Evolutionary conservation across 352 stramenopile genomes (phyloP).

Genomic region (Pythium brachiatum): DNA sequence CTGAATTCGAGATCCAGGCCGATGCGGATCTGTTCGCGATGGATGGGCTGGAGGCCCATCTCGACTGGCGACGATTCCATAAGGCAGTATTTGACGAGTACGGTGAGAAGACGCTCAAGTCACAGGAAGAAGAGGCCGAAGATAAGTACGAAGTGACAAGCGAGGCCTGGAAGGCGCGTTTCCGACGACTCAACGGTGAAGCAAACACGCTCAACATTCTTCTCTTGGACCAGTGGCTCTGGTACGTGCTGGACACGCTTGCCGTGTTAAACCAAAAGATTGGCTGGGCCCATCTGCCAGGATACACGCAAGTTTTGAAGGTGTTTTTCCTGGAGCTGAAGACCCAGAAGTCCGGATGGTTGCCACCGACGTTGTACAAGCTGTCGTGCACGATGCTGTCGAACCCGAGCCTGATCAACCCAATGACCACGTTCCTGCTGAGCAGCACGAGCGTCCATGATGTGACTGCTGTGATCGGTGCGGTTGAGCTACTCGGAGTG

Average conservation of each 20-base stretch:
- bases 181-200: constrained; percentile 75
- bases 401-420: constrained; percentile 86
- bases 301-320: constrained; percentile 86
- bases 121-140: constrained; percentile 86
- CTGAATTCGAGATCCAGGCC: constrained; percentile 80
- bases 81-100: constrained; percentile 87
- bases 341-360: constrained; percentile 85
- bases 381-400: constrained; percentile 88
- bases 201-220: constrained; percentile 88
- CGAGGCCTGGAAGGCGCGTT: constrained; percentile 80
- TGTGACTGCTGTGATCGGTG: constrained; percentile 82
- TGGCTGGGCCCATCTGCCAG: constrained; percentile 79
- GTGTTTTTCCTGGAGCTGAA: constrained; percentile 89
- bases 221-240: constrained; percentile 85
- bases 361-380: constrained; percentile 86
- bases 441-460: constrained; percentile 87
- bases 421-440: constrained; percentile 88
- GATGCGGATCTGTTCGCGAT: constrained; percentile 86
- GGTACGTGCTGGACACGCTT: constrained; percentile 88
- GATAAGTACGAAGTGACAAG: constrained; percentile 88
- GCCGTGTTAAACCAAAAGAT: constrained; percentile 89
- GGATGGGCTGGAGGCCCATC: constrained; percentile 83
- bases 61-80: constrained; percentile 89
- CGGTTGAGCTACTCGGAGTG: constrained; percentile 82
- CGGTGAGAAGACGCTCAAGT: constrained; percentile 80